Evolutionary conservation across 129 eudicot species (phyloP).

Genomic region (Flaveria trinervia): DNA sequence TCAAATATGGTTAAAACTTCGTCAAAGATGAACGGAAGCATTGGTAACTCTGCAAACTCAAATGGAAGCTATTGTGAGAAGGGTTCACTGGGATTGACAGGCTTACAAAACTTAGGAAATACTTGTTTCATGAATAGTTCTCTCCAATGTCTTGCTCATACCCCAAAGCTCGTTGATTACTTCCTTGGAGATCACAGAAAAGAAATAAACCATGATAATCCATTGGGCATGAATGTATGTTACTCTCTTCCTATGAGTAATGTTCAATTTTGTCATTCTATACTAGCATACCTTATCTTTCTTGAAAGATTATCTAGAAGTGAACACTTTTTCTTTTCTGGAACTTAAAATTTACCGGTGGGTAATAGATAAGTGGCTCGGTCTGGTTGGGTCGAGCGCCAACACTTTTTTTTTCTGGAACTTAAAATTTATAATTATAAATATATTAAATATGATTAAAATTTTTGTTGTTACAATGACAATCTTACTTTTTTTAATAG

Average conservation of each 20-base stretch:
- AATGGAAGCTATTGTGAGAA: conserved; percentile 57
- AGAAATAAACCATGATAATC: conserved; percentile 88
- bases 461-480: background rate
- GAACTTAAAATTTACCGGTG: background rate
- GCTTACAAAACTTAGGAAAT: conserved; percentile 91
- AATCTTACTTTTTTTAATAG: background rate
- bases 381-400: background rate
- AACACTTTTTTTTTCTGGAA: background rate
- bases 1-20: conserved; percentile 44
- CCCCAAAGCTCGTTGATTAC: conserved; percentile 97
- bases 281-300: background rate
- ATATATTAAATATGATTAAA: background rate
- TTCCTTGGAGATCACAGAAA: conserved; percentile 93
- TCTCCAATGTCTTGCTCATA: conserved; percentile 96
- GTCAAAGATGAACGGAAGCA: conserved; percentile 54
- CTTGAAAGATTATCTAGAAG: background rate
- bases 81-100: conserved; percentile 94
- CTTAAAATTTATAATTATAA: background rate
- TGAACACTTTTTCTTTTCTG: too few relatives aligned
- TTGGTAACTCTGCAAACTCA: conserved; percentile 41
- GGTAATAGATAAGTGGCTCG: background rate
- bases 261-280: background rate
- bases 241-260: background rate
- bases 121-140: conserved; percentile 99
- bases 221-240: conserved; percentile 97